A percentile compares a stretch with the other conserved stretches of the same genome.
Conservation (phyloP, 2,329 filamentous ascomycete species). For the Passalora sequoiae region DNA sequence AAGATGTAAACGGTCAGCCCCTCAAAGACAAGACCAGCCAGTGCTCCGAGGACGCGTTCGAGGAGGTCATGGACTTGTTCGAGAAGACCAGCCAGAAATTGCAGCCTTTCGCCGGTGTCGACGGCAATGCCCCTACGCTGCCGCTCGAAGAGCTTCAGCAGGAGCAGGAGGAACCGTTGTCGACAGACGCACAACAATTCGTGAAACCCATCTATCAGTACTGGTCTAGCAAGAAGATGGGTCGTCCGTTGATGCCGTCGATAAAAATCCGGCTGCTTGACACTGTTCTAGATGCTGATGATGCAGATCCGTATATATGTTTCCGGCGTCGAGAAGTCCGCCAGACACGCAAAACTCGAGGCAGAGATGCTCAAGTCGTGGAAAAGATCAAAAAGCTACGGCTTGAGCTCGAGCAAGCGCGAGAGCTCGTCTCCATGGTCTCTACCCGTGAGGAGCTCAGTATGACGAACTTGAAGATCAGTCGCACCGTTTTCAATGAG, state of each 20-base stretch:
- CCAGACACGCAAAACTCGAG: conserved; percentile 89
- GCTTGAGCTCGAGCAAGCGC: conserved; percentile 83
- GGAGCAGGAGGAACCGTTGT: conserved; percentile 54
- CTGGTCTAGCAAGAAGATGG: conserved; percentile 71
- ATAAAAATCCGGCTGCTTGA: conserved; percentile 73
- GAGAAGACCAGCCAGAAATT: conserved; percentile 79
- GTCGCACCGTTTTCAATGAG: conserved; percentile 76
- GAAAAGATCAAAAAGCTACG: conserved; percentile 91
- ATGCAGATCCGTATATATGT: conserved; percentile 95
- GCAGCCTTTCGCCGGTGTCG: conserved; percentile 83
- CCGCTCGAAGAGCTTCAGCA: conserved; percentile 56
- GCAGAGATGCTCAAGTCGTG: conserved; percentile 85
- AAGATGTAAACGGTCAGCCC: conserved; percentile 42
- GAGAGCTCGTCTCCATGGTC: conserved; percentile 71
- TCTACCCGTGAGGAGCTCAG: conserved; percentile 75
- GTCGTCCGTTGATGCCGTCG: conserved; percentile 66
- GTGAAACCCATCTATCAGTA: conserved; percentile 82
- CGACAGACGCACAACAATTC: conserved; percentile 51
- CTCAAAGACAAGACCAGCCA: conserved; percentile 45
- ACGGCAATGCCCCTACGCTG: conserved; percentile 72
- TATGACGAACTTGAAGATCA: conserved; percentile 68
- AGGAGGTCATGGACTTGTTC: conserved; percentile 90
- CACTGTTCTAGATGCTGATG: conserved; percentile 87
- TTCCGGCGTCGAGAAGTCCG: conserved; percentile 93
- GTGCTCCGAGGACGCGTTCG: conserved; percentile 86